Conservation (phyloP, 176 grass and related monocot species). For the Panicum miliaceum region DNA sequence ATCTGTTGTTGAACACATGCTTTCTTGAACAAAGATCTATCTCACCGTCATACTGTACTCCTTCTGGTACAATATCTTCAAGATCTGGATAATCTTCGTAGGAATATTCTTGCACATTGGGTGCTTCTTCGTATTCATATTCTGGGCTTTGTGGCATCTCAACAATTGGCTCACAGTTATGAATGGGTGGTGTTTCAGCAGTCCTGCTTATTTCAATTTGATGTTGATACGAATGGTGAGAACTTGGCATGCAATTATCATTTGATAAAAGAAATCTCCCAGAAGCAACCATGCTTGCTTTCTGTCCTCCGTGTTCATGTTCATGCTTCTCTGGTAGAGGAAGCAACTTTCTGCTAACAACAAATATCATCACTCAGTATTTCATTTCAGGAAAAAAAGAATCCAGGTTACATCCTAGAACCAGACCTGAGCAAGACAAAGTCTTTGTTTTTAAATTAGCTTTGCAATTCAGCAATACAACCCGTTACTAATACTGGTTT, state of each 20-base stretch:
- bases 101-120: conserved; percentile 23
- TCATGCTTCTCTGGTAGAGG: conserved; percentile 42
- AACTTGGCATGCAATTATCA: conserved; percentile 28
- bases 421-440: neutral
- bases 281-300: conserved; percentile 35
- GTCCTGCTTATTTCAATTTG: conserved; percentile 31
- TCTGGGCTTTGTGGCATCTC: conserved; percentile 55
- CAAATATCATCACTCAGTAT: conserved; percentile 33
- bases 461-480: neutral
- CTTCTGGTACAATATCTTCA: conserved; percentile 50
- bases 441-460: neutral
- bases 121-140: conserved; percentile 42
- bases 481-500: conserved; percentile 3
- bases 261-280: conserved; percentile 26
- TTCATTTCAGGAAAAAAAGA: neutral
- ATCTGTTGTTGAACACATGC: conserved; percentile 19
- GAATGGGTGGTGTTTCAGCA: conserved; percentile 24
- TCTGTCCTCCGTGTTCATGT: conserved; percentile 13
- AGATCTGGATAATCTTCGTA: conserved; percentile 46
- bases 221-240: conserved; percentile 25
- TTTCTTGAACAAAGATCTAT: conserved; percentile 56
- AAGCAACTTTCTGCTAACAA: conserved; percentile 44
- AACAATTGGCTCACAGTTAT: conserved; percentile 52
- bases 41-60: conserved; percentile 38
- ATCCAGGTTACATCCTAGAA: neutral